A percentile compares a stretch with the other conserved stretches of the same genome.
phyloP scores from a whole-genome alignment of 768 basidiomycete genomes.

The Clathrus columnatus region DNA sequence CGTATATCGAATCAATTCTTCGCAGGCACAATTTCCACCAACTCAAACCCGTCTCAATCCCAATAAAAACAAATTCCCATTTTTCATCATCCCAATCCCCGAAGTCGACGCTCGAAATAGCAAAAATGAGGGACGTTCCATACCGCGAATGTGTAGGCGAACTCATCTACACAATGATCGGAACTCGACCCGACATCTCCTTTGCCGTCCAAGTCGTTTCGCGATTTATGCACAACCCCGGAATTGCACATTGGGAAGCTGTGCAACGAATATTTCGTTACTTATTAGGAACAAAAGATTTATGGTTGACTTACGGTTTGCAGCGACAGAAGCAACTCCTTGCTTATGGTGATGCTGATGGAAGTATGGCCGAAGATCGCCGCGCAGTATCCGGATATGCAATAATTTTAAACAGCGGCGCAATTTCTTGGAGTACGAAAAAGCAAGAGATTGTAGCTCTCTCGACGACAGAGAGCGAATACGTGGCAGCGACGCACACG shows the following conservation, averaged over 20 bases:
- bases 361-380: constrained; percentile 18
- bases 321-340: not conserved
- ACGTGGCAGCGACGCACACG: no score
- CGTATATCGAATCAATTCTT: constrained; percentile 14
- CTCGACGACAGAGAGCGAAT: no score
- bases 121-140: no score
- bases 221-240: no score
- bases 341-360: no score
- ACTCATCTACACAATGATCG: no score
- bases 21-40: constrained; percentile 8
- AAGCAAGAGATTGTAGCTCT: no score
- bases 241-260: constrained; percentile 6
- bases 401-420: constrained; percentile 22
- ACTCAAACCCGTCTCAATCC: not conserved
- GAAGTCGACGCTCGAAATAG: not conserved
- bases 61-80: constrained; percentile 4
- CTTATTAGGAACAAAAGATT: not conserved
- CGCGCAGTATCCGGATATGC: constrained; percentile 30
- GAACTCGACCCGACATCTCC: no score
- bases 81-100: constrained; percentile 8
- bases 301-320: constrained; percentile 2
- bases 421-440: no score
- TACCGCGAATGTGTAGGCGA: no score
- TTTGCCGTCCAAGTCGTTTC: no score
- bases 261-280: constrained; percentile 9